These are phyloP conservation scores for Orbilia oligospora DNA, from an alignment of 2,329 filamentous ascomycete species.

Conservation along the genomic window DNA sequence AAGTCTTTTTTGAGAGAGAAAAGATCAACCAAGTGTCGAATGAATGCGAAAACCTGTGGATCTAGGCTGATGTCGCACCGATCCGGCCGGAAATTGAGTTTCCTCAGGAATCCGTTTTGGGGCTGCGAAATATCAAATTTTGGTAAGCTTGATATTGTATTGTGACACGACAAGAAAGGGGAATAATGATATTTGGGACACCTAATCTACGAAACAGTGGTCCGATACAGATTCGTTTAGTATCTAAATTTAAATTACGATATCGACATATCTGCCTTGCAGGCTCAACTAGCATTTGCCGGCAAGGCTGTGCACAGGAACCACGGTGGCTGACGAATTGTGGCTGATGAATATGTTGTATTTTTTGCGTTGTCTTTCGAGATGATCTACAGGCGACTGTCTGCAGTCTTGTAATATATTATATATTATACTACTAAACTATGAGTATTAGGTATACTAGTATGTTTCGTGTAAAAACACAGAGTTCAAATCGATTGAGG, in stretches of 20 bases:
- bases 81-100: slow-evolving; percentile 59
- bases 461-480: too few relatives aligned
- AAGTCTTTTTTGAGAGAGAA: neutral
- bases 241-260: too few relatives aligned
- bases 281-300: too few relatives aligned
- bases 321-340: neutral
- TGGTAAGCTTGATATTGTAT: neutral
- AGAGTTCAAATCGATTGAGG: too few relatives aligned
- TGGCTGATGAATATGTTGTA: neutral
- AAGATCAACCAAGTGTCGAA: neutral
- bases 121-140: neutral
- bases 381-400: too few relatives aligned
- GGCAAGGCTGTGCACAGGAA: too few relatives aligned
- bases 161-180: neutral
- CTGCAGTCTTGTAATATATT: too few relatives aligned
- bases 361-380: neutral
- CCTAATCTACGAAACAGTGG: neutral
- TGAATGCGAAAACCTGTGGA: neutral
- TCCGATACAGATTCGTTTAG: too few relatives aligned
- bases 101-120: slow-evolving; percentile 41
- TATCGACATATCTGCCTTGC: too few relatives aligned
- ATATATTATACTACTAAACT: too few relatives aligned
- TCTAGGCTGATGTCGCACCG: slow-evolving; percentile 32
- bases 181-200: neutral
- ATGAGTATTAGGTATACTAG: too few relatives aligned